Evolutionary conservation across 257 asterid species (phyloP).

Genomic region (Solanum clarkiae): DNA sequence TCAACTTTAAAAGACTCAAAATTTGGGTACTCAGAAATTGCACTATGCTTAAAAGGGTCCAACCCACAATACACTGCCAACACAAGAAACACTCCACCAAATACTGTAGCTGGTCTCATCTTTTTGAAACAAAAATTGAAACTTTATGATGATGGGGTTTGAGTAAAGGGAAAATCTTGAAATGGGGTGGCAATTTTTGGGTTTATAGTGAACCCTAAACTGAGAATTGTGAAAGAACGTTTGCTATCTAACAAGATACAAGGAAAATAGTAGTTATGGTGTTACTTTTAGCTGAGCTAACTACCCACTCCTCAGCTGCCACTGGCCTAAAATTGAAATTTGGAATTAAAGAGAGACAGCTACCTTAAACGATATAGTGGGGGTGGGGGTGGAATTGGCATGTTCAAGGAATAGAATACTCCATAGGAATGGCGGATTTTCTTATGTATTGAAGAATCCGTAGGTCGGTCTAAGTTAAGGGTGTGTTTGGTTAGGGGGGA

Average conservation of each 20-base stretch:
- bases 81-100: slow-evolving; percentile 36
- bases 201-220: neutral
- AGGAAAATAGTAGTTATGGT: neutral
- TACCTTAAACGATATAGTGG: neutral
- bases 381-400: no score
- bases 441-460: no score
- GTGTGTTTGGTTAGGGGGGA: no score
- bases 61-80: slow-evolving; percentile 76
- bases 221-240: neutral
- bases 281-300: neutral
- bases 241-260: neutral
- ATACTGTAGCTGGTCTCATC: slow-evolving; percentile 7
- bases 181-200: neutral
- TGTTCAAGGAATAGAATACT: neutral
- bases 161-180: neutral
- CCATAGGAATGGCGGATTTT: neutral
- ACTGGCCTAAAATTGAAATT: neutral
- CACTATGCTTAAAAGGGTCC: slow-evolving; percentile 70
- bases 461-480: no score
- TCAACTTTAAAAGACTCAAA: slow-evolving; percentile 50
- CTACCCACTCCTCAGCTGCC: neutral
- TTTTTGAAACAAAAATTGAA: neutral
- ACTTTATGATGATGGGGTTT: neutral
- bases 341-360: neutral
- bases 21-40: slow-evolving; percentile 53